Evolutionary conservation across 192 early-diverging fungal genomes (phyloP).

Genomic region (Backusella morwellensis): DNA sequence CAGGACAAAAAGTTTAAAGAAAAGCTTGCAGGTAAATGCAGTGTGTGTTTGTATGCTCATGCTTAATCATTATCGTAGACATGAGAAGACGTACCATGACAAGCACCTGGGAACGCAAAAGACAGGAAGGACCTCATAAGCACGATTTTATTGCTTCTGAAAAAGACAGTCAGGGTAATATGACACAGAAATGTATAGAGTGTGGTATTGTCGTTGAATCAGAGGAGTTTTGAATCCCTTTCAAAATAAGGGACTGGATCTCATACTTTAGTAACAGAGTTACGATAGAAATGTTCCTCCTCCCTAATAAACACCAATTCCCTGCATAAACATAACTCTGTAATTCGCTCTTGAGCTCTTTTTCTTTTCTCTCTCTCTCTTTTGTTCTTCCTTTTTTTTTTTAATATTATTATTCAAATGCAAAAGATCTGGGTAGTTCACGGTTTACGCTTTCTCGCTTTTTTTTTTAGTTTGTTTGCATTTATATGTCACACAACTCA

Average conservation of each 20-base stretch:
- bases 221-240: conserved; percentile 55
- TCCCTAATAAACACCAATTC: conserved; percentile 8
- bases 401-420: not conserved
- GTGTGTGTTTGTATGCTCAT: not conserved
- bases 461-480: not conserved
- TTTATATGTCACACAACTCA: conserved; percentile 7
- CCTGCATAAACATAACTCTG: conserved; percentile 7
- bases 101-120: conserved; percentile 64
- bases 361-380: conserved; percentile 1
- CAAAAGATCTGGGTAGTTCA: not conserved
- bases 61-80: conserved; percentile 41
- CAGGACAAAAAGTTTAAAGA: conserved; percentile 85
- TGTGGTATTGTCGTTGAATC: conserved; percentile 72
- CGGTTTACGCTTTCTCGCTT: not conserved
- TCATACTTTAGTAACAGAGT: not conserved
- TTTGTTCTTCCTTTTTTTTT: not conserved
- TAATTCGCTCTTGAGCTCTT: not conserved
- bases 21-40: conserved; percentile 60
- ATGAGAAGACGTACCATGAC: conserved; percentile 78
- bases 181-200: conserved; percentile 56
- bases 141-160: conserved; percentile 67
- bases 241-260: not conserved
- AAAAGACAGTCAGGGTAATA: conserved; percentile 45
- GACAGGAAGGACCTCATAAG: conserved; percentile 62
- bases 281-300: conserved; percentile 3